Percentiles rank a stretch among this genome's conserved stretches.
Conservation (phyloP, 1,284 basidiomycete genomes). For the Macrocybe sp. region DNA sequence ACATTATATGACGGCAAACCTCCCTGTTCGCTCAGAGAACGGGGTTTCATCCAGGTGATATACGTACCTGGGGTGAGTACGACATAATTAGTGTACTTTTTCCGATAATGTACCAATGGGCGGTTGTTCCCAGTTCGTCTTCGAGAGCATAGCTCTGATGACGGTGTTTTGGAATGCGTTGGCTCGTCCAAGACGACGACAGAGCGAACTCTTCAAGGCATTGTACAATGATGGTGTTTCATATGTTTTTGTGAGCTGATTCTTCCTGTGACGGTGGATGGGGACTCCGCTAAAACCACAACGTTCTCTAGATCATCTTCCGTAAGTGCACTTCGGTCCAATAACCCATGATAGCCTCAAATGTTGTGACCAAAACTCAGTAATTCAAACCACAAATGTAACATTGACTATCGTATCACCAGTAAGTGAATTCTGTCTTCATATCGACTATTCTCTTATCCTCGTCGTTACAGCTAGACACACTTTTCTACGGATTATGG, state of each 20-base stretch:
- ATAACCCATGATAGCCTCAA: not conserved
- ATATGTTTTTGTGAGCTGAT: slow-evolving; percentile 32
- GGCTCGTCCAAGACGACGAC: slow-evolving; percentile 21
- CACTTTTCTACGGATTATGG: not conserved
- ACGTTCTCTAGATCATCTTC: slow-evolving; percentile 8
- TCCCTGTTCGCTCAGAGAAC: slow-evolving; percentile 10
- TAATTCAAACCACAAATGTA: not conserved
- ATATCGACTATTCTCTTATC: not conserved
- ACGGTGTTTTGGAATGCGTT: slow-evolving; percentile 32
- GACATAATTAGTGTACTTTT: not conserved
- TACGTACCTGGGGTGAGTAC: slow-evolving; percentile 29
- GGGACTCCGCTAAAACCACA: not conserved
- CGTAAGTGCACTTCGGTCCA: not conserved
- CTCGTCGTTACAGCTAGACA: slow-evolving; percentile 21
- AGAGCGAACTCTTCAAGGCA: slow-evolving; percentile 18
- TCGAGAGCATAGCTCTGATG: slow-evolving; percentile 32
- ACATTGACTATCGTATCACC: not conserved
- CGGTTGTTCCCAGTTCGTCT: slow-evolving; percentile 23
- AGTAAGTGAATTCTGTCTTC: not conserved
- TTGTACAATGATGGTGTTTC: slow-evolving; percentile 31
- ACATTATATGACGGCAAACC: slow-evolving; percentile 2
- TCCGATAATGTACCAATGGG: not conserved
- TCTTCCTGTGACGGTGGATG: not conserved
- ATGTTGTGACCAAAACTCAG: not conserved
- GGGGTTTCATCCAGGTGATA: slow-evolving; percentile 17